Conservation (phyloP, 352 stramenopile genomes). For the Phytophthora fragariae region DNA sequence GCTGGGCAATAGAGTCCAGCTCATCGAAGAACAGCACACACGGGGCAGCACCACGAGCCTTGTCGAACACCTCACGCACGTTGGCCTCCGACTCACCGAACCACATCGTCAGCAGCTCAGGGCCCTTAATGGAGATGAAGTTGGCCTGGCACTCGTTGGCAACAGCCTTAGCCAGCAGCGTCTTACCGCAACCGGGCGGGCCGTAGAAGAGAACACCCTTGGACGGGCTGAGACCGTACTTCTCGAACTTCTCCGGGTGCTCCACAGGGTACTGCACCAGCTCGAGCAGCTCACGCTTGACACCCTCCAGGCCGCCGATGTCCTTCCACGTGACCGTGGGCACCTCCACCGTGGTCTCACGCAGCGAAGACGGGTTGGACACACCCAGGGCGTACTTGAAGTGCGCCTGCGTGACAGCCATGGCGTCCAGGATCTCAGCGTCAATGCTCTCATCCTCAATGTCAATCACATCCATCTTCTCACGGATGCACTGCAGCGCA, state of each 20-base stretch:
- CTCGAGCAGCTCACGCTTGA: slow-evolving; percentile 99
- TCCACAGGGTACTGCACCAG: slow-evolving; percentile 99
- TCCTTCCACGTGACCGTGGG: slow-evolving; percentile 99
- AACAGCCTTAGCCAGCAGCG: slow-evolving; percentile 99
- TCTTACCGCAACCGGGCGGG: slow-evolving; percentile 99
- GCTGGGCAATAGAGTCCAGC: slow-evolving; percentile 99
- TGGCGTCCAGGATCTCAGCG: slow-evolving; percentile 98
- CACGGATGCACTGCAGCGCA: slow-evolving; percentile 98
- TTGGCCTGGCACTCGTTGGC: slow-evolving; percentile 99
- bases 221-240: slow-evolving; percentile 95
- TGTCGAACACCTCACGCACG: slow-evolving; percentile 99
- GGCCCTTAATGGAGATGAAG: slow-evolving; percentile 99
- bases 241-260: slow-evolving; percentile 99
- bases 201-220: slow-evolving; percentile 99
- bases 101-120: slow-evolving; percentile 99
- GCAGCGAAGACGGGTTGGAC: slow-evolving; percentile 98
- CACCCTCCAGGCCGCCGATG: slow-evolving; percentile 98
- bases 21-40: slow-evolving; percentile 99
- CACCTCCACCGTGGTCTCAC: slow-evolving; percentile 99
- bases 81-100: slow-evolving; percentile 99
- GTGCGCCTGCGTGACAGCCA: slow-evolving; percentile 98
- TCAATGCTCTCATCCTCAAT: slow-evolving; percentile 99
- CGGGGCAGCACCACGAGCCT: slow-evolving; percentile 96
- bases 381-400: slow-evolving; percentile 99
- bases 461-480: slow-evolving; percentile 99